Evolutionary conservation across 2,329 filamentous ascomycete genomes (phyloP).

Genomic region (Alternaria incomplexa): DNA sequence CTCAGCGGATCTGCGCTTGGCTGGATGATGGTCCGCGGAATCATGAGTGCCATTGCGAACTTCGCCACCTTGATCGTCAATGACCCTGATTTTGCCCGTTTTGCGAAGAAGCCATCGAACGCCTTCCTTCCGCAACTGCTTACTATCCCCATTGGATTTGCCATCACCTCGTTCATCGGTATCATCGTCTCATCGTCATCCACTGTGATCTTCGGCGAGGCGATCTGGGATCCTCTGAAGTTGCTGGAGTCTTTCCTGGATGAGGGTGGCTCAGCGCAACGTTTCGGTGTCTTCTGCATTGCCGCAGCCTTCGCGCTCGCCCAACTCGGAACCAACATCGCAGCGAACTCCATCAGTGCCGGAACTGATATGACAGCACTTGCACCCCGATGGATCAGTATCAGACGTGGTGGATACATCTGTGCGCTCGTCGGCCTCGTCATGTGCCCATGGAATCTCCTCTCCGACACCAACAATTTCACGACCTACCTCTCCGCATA

Average conservation of each 20-base stretch:
- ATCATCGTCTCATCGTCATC: slow-evolving; percentile 58
- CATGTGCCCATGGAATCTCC: slow-evolving; percentile 86
- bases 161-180: slow-evolving; percentile 78
- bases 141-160: slow-evolving; percentile 57
- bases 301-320: slow-evolving; percentile 66
- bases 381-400: slow-evolving; percentile 79
- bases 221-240: slow-evolving; percentile 53
- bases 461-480: slow-evolving; percentile 79
- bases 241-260: slow-evolving; percentile 52
- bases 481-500: slow-evolving; percentile 92
- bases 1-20: slow-evolving; percentile 71
- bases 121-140: slow-evolving; percentile 80
- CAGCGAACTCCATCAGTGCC: slow-evolving; percentile 83
- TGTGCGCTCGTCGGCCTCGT: slow-evolving; percentile 79
- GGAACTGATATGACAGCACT: slow-evolving; percentile 84
- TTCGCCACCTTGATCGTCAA: slow-evolving; percentile 85
- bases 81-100: slow-evolving; percentile 84
- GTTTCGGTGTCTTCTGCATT: slow-evolving; percentile 62
- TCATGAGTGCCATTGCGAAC: slow-evolving; percentile 90
- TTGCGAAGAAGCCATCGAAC: slow-evolving; percentile 76
- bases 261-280: slow-evolving; percentile 48
- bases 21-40: slow-evolving; percentile 83
- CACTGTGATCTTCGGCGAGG: slow-evolving; percentile 50
- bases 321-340: slow-evolving; percentile 85
- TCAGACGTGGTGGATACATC: slow-evolving; percentile 85